A percentile compares a stretch with the other conserved stretches of the same genome.
Conservation (phyloP, 768 basidiomycete species). For the Exidia glandulosa region DNA sequence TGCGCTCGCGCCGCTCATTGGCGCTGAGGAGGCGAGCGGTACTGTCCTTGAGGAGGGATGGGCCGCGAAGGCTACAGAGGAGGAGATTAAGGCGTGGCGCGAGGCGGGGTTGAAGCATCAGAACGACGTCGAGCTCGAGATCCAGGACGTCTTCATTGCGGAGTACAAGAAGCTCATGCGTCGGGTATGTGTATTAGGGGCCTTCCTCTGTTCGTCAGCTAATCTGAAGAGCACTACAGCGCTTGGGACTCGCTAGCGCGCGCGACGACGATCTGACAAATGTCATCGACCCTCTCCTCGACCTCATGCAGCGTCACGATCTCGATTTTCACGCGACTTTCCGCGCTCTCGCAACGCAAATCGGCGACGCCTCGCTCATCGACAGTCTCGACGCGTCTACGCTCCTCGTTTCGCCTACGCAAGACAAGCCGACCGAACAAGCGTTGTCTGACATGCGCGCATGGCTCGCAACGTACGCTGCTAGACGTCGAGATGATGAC, state of each 20-base stretch:
- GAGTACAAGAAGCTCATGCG: conserved; percentile 65
- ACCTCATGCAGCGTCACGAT: conserved; percentile 55
- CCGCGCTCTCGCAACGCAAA: conserved; percentile 41
- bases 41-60: conserved; percentile 48
- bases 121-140: conserved; percentile 44
- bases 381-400: conserved; percentile 3
- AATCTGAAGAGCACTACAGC: conserved; percentile 26
- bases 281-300: conserved; percentile 59
- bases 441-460: conserved; percentile 14
- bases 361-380: conserved; percentile 4
- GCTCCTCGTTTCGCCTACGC: background rate
- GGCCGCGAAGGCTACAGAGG: conserved; percentile 41
- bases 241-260: conserved; percentile 60
- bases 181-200: conserved; percentile 32
- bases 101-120: conserved; percentile 40
- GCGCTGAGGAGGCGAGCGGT: conserved; percentile 57
- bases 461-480: conserved; percentile 58
- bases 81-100: conserved; percentile 52
- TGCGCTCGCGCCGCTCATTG: conserved; percentile 75
- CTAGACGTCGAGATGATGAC: conserved; percentile 35
- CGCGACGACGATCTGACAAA: conserved; percentile 46
- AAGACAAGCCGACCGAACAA: background rate
- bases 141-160: conserved; percentile 44
- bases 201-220: background rate
- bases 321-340: conserved; percentile 89